phyloP scores from a whole-genome alignment of 371 early-diverging fungal genomes.

The Syncephalastrum racemosum region DNA sequence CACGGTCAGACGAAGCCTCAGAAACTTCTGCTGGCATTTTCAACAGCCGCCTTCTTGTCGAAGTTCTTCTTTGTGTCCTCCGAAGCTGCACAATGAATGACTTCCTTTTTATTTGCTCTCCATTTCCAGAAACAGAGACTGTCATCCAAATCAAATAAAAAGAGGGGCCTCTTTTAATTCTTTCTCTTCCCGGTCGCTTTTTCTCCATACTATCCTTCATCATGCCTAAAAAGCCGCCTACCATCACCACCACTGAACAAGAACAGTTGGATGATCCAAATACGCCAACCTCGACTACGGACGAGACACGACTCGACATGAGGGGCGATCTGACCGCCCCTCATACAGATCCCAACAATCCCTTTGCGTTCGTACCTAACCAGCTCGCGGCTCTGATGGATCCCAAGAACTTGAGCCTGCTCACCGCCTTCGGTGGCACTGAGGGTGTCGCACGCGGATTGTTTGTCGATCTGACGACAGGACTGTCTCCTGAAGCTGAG shows the following conservation, averaged over 20 bases:
- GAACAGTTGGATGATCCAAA: background rate
- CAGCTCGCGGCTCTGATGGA: constrained; percentile 56
- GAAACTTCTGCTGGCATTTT: constrained; percentile 5
- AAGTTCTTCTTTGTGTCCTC: too few relatives aligned
- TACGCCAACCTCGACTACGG: constrained; percentile 18
- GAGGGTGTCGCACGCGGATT: constrained; percentile 56
- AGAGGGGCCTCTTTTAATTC: background rate
- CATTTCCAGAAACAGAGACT: too few relatives aligned
- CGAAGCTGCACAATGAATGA: too few relatives aligned
- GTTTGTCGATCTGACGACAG: constrained; percentile 45
- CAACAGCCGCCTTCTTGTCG: too few relatives aligned
- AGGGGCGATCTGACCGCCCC: constrained; percentile 21
- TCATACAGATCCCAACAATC: constrained; percentile 45
- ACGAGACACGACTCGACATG: constrained; percentile 13
- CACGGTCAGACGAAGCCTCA: constrained; percentile 6
- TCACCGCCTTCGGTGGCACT: constrained; percentile 50
- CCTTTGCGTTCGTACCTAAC: constrained; percentile 52
- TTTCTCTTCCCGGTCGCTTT: too few relatives aligned
- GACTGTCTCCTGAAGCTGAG: constrained; percentile 38
- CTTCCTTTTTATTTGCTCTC: too few relatives aligned
- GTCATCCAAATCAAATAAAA: background rate
- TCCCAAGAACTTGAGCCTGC: constrained; percentile 53
- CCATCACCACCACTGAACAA: constrained; percentile 9
- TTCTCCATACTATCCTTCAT: too few relatives aligned
- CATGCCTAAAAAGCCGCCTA: background rate